These are phyloP conservation scores for Populus tomentosa DNA, from an alignment of 441 rosid species.

Conservation along the genomic window DNA sequence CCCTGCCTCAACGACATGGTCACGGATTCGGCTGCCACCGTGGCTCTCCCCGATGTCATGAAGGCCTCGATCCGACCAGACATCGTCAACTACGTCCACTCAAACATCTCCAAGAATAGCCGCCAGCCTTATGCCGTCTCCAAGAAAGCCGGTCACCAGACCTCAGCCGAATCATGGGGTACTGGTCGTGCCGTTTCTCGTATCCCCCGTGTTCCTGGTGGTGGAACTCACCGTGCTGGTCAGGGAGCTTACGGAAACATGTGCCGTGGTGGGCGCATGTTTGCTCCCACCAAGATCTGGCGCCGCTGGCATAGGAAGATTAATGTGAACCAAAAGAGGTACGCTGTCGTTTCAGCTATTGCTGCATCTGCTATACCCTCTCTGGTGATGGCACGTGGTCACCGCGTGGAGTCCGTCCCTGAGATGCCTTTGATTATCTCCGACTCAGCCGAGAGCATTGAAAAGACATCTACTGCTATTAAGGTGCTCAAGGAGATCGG, in stretches of 20 bases:
- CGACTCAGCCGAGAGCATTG: conserved; percentile 57
- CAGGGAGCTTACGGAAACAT: conserved; percentile 97
- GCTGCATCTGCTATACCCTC: conserved; percentile 84
- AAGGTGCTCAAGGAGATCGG: conserved; percentile 77
- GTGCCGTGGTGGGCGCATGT: conserved; percentile 99
- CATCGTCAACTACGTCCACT: conserved; percentile 60
- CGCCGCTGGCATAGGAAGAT: conserved; percentile 89
- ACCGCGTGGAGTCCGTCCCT: conserved; percentile 66
- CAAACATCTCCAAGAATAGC: conserved; percentile 64
- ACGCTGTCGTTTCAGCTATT: conserved; percentile 80
- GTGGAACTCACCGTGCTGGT: conserved; percentile 98
- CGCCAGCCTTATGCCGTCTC: conserved; percentile 91
- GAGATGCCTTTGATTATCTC: too few relatives aligned
- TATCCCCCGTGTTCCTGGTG: conserved; percentile 98
- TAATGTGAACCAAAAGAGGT: conserved; percentile 76
- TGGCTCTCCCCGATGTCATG: conserved; percentile 62
- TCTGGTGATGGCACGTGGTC: conserved; percentile 93
- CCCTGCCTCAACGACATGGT: conserved; percentile 54
- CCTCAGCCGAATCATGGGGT: conserved; percentile 96
- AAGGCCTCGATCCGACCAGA: conserved; percentile 71
- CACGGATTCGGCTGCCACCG: conserved; percentile 47
- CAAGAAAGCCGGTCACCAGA: conserved; percentile 76
- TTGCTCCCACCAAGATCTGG: conserved; percentile 99
- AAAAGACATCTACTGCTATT: conserved; percentile 80
- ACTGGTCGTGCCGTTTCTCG: conserved; percentile 98